A percentile compares a stretch with the other conserved stretches of the same genome.
These are phyloP conservation scores for Phytophthora megakarya DNA, from an alignment of 352 stramenopile species.

Conservation along the genomic window DNA sequence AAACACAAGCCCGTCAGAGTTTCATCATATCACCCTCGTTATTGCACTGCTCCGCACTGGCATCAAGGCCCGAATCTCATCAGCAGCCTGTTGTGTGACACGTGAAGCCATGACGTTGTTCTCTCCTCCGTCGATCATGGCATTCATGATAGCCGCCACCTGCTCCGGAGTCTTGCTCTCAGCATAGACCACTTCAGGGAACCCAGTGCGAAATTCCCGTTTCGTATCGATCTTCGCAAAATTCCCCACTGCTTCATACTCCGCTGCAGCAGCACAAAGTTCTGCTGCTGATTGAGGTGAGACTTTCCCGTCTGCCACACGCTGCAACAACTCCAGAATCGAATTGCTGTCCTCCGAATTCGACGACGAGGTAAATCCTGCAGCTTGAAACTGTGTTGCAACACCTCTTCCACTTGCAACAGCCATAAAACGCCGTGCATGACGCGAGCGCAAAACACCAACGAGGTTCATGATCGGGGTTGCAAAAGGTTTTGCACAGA, in stretches of 20 bases:
- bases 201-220: slow-evolving; percentile 88
- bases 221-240: slow-evolving; percentile 91
- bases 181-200: slow-evolving; percentile 95
- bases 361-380: slow-evolving; percentile 25
- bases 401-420: not conserved
- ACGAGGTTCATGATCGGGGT: slow-evolving; percentile 16
- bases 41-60: slow-evolving; percentile 33
- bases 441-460: slow-evolving; percentile 11
- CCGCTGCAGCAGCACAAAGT: slow-evolving; percentile 21
- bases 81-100: slow-evolving; percentile 54
- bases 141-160: slow-evolving; percentile 89
- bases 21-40: not conserved
- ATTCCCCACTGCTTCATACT: slow-evolving; percentile 59
- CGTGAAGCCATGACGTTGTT: slow-evolving; percentile 84
- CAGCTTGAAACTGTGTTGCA: not conserved
- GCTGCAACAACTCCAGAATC: slow-evolving; percentile 56
- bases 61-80: slow-evolving; percentile 45
- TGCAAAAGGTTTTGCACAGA: not conserved
- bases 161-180: slow-evolving; percentile 93
- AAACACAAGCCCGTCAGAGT: slow-evolving; percentile 3
- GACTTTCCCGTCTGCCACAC: slow-evolving; percentile 60
- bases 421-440: slow-evolving; percentile 3
- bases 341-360: slow-evolving; percentile 29
- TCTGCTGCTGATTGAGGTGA: slow-evolving; percentile 36
- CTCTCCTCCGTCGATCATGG: slow-evolving; percentile 75